Evolutionary conservation across 2,329 filamentous ascomycete species (phyloP).

Genomic region (Penicillium sp.): DNA sequence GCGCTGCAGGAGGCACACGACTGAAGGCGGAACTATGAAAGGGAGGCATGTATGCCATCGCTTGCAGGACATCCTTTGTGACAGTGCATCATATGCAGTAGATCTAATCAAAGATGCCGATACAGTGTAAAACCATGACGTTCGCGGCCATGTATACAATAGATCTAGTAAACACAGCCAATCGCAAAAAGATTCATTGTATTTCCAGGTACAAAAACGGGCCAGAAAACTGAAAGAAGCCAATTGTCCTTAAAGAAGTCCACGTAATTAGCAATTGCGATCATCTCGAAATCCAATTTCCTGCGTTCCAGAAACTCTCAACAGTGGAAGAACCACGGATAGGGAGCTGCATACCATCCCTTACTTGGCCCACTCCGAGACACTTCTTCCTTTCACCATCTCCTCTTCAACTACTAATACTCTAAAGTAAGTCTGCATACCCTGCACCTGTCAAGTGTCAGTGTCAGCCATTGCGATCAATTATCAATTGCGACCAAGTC

Average conservation of each 20-base stretch:
- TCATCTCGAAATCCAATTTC: neutral
- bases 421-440: conserved; percentile 4
- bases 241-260: neutral
- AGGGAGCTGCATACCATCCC: conserved; percentile 18
- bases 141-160: neutral
- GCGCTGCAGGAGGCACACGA: conserved; percentile 15
- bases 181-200: neutral
- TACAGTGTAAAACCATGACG: neutral
- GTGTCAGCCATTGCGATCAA: neutral
- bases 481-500: neutral
- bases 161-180: neutral
- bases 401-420: neutral
- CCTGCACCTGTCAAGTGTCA: neutral
- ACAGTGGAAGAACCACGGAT: conserved; percentile 14
- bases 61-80: conserved; percentile 4
- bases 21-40: conserved; percentile 13
- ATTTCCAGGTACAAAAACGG: neutral
- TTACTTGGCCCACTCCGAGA: conserved; percentile 21
- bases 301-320: conserved; percentile 7
- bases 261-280: neutral
- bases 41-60: neutral
- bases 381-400: conserved; percentile 8
- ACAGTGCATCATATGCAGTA: neutral
- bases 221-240: neutral
- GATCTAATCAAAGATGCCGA: neutral